These are phyloP conservation scores for Phytophthora pluvialis DNA, from an alignment of 352 stramenopile species.

Conservation along the genomic window DNA sequence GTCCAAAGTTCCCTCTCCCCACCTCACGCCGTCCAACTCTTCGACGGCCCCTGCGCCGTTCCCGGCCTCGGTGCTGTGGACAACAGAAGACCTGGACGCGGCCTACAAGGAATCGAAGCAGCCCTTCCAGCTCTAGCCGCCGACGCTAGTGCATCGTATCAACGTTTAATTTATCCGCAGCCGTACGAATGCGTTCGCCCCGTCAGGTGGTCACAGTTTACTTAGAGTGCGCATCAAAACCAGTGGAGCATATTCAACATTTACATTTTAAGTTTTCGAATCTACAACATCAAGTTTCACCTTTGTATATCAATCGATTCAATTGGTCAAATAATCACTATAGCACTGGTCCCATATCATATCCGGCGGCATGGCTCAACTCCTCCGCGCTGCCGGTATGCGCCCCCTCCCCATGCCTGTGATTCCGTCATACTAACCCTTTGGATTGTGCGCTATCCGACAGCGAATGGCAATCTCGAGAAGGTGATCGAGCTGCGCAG, in stretches of 20 bases:
- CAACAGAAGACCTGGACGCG: constrained; percentile 40
- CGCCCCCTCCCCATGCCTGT: neutral
- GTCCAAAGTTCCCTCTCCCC: constrained; percentile 47
- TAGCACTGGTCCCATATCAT: constrained; percentile 1
- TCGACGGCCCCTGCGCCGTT: constrained; percentile 45
- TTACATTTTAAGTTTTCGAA: neutral
- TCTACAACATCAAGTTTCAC: constrained; percentile 24
- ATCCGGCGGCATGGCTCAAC: constrained; percentile 44
- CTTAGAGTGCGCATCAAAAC: no score
- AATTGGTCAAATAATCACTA: constrained; percentile 11
- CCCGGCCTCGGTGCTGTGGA: constrained; percentile 58
- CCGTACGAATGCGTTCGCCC: constrained; percentile 1
- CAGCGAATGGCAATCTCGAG: constrained; percentile 76
- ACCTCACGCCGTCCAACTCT: constrained; percentile 54
- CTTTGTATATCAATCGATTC: constrained; percentile 2
- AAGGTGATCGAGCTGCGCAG: constrained; percentile 72
- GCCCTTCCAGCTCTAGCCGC: constrained; percentile 26
- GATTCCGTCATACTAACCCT: neutral
- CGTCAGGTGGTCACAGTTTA: no score
- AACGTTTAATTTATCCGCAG: constrained; percentile 38
- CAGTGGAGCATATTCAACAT: no score
- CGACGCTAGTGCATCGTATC: neutral
- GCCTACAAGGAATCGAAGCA: constrained; percentile 8
- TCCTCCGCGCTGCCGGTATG: constrained; percentile 53
- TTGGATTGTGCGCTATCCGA: neutral